phyloP scores from a whole-genome alignment of 768 basidiomycete species.

The Sporobolomyces roseus region DNA sequence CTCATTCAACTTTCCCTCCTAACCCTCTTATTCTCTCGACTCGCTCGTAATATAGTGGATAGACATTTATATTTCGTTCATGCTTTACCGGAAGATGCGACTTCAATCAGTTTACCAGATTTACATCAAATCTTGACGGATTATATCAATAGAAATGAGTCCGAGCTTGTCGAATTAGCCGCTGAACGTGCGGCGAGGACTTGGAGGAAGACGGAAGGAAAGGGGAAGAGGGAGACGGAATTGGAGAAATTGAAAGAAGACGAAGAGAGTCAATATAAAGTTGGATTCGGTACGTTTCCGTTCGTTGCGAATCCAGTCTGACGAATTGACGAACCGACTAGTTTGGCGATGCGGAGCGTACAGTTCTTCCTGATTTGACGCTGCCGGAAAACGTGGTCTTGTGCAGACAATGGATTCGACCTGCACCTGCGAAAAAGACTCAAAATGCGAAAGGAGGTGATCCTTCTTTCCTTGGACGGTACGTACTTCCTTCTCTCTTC shows the following conservation, averaged over 20 bases:
- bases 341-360: too few relatives aligned
- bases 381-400: conserved; percentile 35
- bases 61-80: conserved; percentile 37
- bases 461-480: conserved; percentile 39
- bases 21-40: neutral
- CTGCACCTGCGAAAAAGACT: conserved; percentile 16
- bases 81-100: conserved; percentile 23
- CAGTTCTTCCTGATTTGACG: conserved; percentile 38
- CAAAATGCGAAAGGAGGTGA: conserved; percentile 39
- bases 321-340: too few relatives aligned
- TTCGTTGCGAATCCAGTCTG: too few relatives aligned
- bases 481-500: neutral
- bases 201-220: conserved; percentile 39
- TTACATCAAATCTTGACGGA: conserved; percentile 31
- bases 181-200: conserved; percentile 24
- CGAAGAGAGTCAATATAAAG: conserved; percentile 32
- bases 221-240: conserved; percentile 38
- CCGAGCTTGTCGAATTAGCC: conserved; percentile 25
- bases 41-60: conserved; percentile 18
- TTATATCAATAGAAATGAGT: conserved; percentile 38
- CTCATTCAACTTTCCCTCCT: neutral
- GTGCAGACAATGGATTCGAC: conserved; percentile 36
- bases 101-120: conserved; percentile 34
- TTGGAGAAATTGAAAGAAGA: conserved; percentile 25
- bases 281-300: conserved; percentile 28